Evolutionary conservation across 2,329 filamentous ascomycete species (phyloP).

Genomic region (Xylariaceae sp.): DNA sequence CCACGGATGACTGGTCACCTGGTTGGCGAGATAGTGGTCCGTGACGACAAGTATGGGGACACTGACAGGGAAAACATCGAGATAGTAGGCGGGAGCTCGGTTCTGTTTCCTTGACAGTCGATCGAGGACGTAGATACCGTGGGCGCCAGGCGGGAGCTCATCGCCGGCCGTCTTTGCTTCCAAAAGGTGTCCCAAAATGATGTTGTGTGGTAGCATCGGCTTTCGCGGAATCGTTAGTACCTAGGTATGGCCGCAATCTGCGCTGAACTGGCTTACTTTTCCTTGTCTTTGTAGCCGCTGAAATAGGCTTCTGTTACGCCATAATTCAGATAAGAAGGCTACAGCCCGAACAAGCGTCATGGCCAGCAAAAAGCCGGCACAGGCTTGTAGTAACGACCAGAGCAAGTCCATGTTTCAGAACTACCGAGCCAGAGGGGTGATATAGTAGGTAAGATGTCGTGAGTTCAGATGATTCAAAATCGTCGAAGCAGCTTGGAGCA

Average conservation of each 20-base stretch:
- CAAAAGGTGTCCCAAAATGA: constrained; percentile 36
- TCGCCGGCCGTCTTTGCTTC: constrained; percentile 34
- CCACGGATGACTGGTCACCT: constrained; percentile 33
- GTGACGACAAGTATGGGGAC: constrained; percentile 33
- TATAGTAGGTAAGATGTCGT: no score
- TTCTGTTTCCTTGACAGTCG: constrained; percentile 25
- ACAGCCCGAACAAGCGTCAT: constrained; percentile 13
- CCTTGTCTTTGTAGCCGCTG: constrained; percentile 26
- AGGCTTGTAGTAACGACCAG: constrained; percentile 21
- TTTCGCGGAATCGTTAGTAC: constrained; percentile 16
- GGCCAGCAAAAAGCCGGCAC: constrained; percentile 27
- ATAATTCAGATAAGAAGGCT: constrained; percentile 24
- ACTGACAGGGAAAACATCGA: constrained; percentile 36
- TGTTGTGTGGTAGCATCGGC: constrained; percentile 36
- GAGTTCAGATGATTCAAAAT: no score
- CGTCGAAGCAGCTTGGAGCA: background rate
- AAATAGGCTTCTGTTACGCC: constrained; percentile 25
- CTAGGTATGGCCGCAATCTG: no score
- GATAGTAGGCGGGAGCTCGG: constrained; percentile 33
- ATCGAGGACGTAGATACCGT: constrained; percentile 32
- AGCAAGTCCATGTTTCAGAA: background rate
- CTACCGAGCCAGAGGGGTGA: no score
- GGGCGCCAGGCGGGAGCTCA: constrained; percentile 30
- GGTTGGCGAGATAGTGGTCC: constrained; percentile 36
- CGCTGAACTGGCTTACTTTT: constrained; percentile 22